These are phyloP conservation scores for Leptographium wingfieldii DNA, from an alignment of 2,329 filamentous ascomycete genomes.

Conservation along the genomic window DNA sequence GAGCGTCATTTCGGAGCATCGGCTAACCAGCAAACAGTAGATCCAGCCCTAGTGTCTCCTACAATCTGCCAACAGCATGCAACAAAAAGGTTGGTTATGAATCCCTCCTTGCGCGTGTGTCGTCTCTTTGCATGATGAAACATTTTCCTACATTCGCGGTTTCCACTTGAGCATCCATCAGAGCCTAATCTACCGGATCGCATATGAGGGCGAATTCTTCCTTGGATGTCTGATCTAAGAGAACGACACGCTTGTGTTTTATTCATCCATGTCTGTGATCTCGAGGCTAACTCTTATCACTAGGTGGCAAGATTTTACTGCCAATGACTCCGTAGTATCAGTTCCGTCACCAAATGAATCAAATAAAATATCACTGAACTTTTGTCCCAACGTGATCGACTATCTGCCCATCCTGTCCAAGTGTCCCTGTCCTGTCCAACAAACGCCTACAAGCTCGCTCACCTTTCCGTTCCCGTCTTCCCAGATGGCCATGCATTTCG, in stretches of 20 bases:
- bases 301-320: neutral
- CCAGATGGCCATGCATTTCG: neutral
- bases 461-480: neutral
- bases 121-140: conserved; percentile 51
- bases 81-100: conserved; percentile 19
- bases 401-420: neutral
- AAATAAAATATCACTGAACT: neutral
- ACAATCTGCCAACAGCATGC: neutral
- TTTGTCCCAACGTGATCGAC: too few species aligned
- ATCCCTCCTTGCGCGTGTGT: conserved; percentile 1
- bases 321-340: too few species aligned
- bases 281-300: neutral
- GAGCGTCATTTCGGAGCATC: neutral
- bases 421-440: neutral
- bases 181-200: conserved; percentile 49
- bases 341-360: neutral
- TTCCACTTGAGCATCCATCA: conserved; percentile 61
- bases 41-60: too few species aligned
- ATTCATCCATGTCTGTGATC: too few species aligned
- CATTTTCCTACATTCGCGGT: conserved; percentile 70
- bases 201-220: conserved; percentile 57
- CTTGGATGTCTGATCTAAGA: conserved; percentile 52
- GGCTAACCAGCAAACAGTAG: neutral
- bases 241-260: neutral
- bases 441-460: neutral